phyloP scores from a whole-genome alignment of 2,329 filamentous ascomycete species.

The Zelopaecilomyces penicillatus region DNA sequence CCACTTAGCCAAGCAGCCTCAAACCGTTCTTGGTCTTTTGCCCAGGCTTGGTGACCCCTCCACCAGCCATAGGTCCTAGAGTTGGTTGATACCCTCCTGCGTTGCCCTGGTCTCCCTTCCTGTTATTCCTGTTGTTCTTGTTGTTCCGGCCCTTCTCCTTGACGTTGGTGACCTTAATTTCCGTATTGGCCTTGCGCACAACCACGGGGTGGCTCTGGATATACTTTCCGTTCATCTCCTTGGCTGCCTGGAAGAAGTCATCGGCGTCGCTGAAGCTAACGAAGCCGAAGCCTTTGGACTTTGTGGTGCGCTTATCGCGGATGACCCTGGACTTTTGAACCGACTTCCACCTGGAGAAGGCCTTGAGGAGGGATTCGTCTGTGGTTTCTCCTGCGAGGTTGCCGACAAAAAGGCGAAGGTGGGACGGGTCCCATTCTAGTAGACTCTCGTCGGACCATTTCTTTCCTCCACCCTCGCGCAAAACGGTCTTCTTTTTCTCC shows the following conservation, averaged over 20 bases:
- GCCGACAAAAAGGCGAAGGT: constrained; percentile 91
- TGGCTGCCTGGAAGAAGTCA: constrained; percentile 91
- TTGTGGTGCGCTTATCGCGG: constrained; percentile 90
- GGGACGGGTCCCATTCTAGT: constrained; percentile 90
- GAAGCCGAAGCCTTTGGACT: constrained; percentile 94
- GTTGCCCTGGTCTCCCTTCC: constrained; percentile 21
- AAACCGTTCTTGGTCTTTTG: constrained; percentile 61
- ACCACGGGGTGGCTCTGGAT: constrained; percentile 93
- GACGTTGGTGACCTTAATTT: constrained; percentile 70
- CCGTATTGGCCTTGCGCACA: constrained; percentile 80
- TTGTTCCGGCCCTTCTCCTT: constrained; percentile 46
- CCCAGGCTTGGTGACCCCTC: constrained; percentile 52
- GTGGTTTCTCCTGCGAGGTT: constrained; percentile 97
- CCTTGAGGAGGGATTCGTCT: constrained; percentile 89
- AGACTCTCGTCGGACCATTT: constrained; percentile 84
- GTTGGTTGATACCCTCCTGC: constrained; percentile 38
- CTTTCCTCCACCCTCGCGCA: constrained; percentile 82
- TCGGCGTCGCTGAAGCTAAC: constrained; percentile 93
- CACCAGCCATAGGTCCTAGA: constrained; percentile 40
- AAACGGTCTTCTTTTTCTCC: constrained; percentile 75
- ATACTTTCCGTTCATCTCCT: constrained; percentile 99
- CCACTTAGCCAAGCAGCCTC: constrained; percentile 46
- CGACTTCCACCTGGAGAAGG: constrained; percentile 79
- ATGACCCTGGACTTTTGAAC: constrained; percentile 90
- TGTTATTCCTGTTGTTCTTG: constrained; percentile 22